A percentile compares a stretch with the other conserved stretches of the same genome.
Evolutionary conservation across 129 eudicot species (phyloP).

Genomic region (Tagetes erecta): DNA sequence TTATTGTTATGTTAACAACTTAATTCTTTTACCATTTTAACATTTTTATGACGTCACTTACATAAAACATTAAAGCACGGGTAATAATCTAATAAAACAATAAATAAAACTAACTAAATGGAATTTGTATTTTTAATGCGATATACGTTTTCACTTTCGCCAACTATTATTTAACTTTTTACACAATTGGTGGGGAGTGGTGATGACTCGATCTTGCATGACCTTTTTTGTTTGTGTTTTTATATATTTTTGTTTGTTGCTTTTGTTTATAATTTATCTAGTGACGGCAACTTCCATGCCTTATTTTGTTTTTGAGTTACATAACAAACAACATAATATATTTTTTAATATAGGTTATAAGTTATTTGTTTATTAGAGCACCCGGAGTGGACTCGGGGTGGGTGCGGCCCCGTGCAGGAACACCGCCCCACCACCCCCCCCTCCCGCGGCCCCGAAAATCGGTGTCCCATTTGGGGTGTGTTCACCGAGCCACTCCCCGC

Average conservation of each 20-base stretch:
- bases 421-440: too few relatives aligned
- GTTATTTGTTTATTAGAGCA: background rate
- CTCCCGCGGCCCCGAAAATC: too few relatives aligned
- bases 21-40: too few relatives aligned
- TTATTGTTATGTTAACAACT: too few relatives aligned
- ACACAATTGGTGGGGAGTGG: background rate
- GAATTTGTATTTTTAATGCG: background rate
- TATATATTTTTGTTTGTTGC: background rate
- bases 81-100: too few relatives aligned
- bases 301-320: constrained; percentile 1
- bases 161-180: constrained; percentile 4
- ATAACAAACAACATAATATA: background rate
- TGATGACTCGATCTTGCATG: constrained; percentile 17
- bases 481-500: too few relatives aligned
- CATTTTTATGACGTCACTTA: too few relatives aligned
- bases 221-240: constrained; percentile 13
- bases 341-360: background rate
- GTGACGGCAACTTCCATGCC: constrained; percentile 31
- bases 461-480: too few relatives aligned
- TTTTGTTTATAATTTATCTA: background rate
- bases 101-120: too few relatives aligned
- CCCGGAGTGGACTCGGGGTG: too few relatives aligned
- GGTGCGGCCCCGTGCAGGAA: too few relatives aligned
- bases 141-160: background rate
- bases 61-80: too few relatives aligned